Evolutionary conservation across 495 filamentous ascomycete genomes (phyloP), one percentile per base, ranked within the genome.

Genomic region (Filosporella fistucella): DNA sequence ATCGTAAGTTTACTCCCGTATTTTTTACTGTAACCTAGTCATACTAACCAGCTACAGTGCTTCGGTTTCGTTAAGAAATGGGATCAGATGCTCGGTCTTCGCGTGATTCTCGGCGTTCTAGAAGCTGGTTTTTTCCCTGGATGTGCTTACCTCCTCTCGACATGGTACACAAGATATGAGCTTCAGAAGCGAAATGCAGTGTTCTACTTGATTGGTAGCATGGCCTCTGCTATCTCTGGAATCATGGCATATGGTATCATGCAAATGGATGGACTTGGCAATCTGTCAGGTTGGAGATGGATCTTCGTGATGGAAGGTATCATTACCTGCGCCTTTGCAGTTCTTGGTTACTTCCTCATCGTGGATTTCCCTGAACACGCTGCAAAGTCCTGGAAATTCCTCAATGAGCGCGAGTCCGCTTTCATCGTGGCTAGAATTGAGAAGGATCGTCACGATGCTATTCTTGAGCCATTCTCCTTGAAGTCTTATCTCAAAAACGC

Each of bases 41-140:
- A 16, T 28, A 26, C 22, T 26, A 25, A 28, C 14, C n/a, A 7
- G 8, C 10, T 24, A 17, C n/a, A 56, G 54, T 36, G 48, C 14
- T 51, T 52, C 20, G 82, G 82, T 5, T 85, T 84, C 51, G 69
- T 70, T 12, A 63, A 69, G 14, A 63, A 66, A 11, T 84, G 71
- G 68, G 56, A 60, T 2, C 53, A 65, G 18, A 61, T 87, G 66
- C 62, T 76, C 0, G 81, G 51, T 0, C 57, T 82, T 45, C 70
- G 83, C 25, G 65, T 82, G 1, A 39, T 85, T 8, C 66, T 87
- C 5, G 82, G 82, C 51, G 51, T 81, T 14, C 55, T 86, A 3
- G 82, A 86, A 57, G 78, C 82, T 42, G 78, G 78, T 46, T 86
- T 81, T 59, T 85, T 82, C 61, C 82, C 82, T 6, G 51, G 75